Evolutionary conservation across 106 monocot genomes (phyloP).

Genomic region (Allium cepa): DNA sequence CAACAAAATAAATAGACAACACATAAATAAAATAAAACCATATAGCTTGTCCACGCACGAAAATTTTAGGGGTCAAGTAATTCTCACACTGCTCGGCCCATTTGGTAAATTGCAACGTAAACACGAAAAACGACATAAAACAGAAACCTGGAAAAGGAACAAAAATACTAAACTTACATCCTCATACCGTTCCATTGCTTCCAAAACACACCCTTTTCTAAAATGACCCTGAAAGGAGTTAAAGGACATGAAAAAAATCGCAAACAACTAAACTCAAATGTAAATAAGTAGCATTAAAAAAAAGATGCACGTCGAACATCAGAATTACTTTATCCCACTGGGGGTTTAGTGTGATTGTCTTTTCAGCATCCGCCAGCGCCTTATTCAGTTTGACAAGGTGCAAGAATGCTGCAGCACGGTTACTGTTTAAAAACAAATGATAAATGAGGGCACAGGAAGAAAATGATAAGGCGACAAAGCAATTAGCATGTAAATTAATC

Average conservation of each 20-base stretch:
- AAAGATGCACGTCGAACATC: background rate
- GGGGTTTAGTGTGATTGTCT: constrained; percentile 67
- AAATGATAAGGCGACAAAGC: background rate
- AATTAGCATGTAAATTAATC: too few species aligned
- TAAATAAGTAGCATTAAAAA: background rate
- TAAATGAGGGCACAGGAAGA: background rate
- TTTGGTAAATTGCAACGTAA: too few species aligned
- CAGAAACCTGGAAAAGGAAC: background rate
- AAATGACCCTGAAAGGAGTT: constrained; percentile 67
- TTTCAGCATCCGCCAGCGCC: constrained; percentile 93
- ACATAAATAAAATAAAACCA: too few species aligned
- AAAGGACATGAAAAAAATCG: constrained; percentile 5
- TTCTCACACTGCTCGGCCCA: too few species aligned
- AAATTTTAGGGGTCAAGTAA: too few species aligned
- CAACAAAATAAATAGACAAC: too few species aligned
- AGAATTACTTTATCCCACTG: constrained; percentile 86
- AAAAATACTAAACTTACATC: constrained; percentile 40
- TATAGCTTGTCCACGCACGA: too few species aligned
- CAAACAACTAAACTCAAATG: background rate
- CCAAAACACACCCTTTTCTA: constrained; percentile 92
- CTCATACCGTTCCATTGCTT: constrained; percentile 87
- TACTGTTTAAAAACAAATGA: constrained; percentile 29
- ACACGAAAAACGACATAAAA: too few species aligned
- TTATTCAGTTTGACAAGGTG: constrained; percentile 92
- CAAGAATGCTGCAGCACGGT: constrained; percentile 89